These are phyloP conservation scores for Sporothrix euskadiensis DNA, from an alignment of 2,329 filamentous ascomycete species.

Conservation along the genomic window DNA sequence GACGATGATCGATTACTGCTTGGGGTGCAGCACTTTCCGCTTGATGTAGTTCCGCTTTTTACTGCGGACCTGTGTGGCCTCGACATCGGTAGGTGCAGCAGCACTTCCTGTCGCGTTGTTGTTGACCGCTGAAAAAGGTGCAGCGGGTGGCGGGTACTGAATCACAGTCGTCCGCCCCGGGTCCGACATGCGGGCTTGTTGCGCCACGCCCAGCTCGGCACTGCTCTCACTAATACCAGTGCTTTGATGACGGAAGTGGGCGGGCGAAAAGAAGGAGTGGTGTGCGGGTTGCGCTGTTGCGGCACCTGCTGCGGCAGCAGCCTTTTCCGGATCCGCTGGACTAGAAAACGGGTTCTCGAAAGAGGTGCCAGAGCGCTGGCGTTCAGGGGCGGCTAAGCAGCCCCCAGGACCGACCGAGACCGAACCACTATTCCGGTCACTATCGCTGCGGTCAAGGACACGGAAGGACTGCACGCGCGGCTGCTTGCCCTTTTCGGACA, in stretches of 20 bases:
- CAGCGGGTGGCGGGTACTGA: not conserved
- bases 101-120: not conserved
- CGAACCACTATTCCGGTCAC: slow-evolving; percentile 26
- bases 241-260: slow-evolving; percentile 20
- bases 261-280: slow-evolving; percentile 26
- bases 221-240: not conserved
- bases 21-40: slow-evolving; percentile 6
- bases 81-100: not conserved
- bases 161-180: not conserved
- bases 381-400: not conserved
- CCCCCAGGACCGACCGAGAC: not conserved
- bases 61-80: not conserved
- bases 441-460: slow-evolving; percentile 5
- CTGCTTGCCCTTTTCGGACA: slow-evolving; percentile 27
- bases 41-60: slow-evolving; percentile 10
- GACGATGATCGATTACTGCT: not conserved
- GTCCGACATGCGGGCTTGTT: not conserved
- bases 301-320: not conserved
- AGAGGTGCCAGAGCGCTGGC: not conserved
- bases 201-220: not conserved
- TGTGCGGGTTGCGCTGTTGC: not conserved
- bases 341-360: not conserved
- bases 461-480: slow-evolving; percentile 12
- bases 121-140: not conserved
- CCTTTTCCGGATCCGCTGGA: slow-evolving; percentile 17